Percentiles rank a stretch among this genome's conserved stretches.
Evolutionary conservation across 2,329 filamentous ascomycete genomes (phyloP).

Genomic region (Emergomyces orientalis): DNA sequence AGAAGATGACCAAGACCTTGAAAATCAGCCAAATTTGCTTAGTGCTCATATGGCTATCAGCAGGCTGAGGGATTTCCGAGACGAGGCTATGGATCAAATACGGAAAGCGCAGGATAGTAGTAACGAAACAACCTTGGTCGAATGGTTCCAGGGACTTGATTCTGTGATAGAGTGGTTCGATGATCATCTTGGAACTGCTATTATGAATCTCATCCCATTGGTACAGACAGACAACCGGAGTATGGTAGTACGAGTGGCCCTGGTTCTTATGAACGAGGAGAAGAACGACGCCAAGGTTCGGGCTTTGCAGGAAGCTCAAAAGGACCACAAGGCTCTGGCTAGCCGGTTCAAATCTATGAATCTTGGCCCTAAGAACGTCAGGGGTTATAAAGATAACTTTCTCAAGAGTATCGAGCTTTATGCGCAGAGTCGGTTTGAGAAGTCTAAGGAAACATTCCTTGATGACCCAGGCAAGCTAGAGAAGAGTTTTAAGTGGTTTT

Average conservation of each 20-base stretch:
- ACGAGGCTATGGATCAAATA: constrained; percentile 96
- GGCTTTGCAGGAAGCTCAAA: constrained; percentile 86
- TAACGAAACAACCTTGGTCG: constrained; percentile 71
- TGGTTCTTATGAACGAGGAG: constrained; percentile 92
- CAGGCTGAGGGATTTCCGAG: constrained; percentile 81
- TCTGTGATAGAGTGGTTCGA: constrained; percentile 90
- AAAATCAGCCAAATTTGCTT: constrained; percentile 86
- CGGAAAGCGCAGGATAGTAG: constrained; percentile 62
- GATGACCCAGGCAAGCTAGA: constrained; percentile 74
- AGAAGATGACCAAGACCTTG: constrained; percentile 74
- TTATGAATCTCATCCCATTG: constrained; percentile 79
- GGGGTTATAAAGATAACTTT: constrained; percentile 96
- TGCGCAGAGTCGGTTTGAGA: constrained; percentile 64
- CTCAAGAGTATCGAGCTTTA: constrained; percentile 66
- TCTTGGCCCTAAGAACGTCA: constrained; percentile 79
- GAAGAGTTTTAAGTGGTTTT: constrained; percentile 89
- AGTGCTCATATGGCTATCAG: constrained; percentile 87
- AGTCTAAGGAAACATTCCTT: constrained; percentile 64
- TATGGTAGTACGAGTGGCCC: constrained; percentile 79
- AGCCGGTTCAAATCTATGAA: constrained; percentile 91
- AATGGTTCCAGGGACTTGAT: constrained; percentile 82
- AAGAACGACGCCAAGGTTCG: constrained; percentile 88
- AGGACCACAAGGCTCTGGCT: constrained; percentile 91
- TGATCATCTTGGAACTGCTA: constrained; percentile 80
- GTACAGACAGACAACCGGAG: constrained; percentile 80